Evolutionary conservation across 2,329 filamentous ascomycete species (phyloP).

Genomic region (Bipolaris zeicola): DNA sequence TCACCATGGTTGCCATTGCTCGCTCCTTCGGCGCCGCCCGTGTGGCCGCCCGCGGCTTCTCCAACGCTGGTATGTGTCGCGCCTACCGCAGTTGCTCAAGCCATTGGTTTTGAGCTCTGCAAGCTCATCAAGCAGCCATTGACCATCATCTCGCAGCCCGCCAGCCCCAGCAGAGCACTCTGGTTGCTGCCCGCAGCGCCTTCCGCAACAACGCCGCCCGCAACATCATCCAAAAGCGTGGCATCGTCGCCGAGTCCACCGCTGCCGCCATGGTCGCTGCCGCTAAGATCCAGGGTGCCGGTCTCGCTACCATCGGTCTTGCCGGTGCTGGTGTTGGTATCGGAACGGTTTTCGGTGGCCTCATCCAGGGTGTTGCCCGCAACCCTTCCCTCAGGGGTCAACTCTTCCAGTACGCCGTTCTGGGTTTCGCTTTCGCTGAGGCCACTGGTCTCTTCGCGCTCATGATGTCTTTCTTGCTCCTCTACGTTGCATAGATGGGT

Average conservation of each 20-base stretch:
- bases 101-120: conserved; percentile 36
- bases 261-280: conserved; percentile 51
- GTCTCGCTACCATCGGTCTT: conserved; percentile 82
- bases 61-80: conserved; percentile 48
- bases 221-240: conserved; percentile 49
- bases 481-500: conserved; percentile 51
- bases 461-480: conserved; percentile 55
- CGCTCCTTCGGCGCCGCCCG: conserved; percentile 49
- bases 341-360: conserved; percentile 89
- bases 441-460: conserved; percentile 72
- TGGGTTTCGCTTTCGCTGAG: conserved; percentile 94
- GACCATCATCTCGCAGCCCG: conserved; percentile 41
- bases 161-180: conserved; percentile 45
- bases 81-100: conserved; percentile 42
- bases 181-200: conserved; percentile 49
- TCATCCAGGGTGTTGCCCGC: conserved; percentile 87
- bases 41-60: conserved; percentile 49
- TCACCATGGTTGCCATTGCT: conserved; percentile 50
- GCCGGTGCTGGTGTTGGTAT: conserved; percentile 94
- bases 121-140: conserved; percentile 39
- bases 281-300: conserved; percentile 52
- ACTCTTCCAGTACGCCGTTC: conserved; percentile 95
- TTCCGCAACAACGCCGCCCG: conserved; percentile 50
- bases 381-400: conserved; percentile 94
- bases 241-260: conserved; percentile 51